phyloP scores from a whole-genome alignment of 768 basidiomycete species.

The Suillus tomentosus region DNA sequence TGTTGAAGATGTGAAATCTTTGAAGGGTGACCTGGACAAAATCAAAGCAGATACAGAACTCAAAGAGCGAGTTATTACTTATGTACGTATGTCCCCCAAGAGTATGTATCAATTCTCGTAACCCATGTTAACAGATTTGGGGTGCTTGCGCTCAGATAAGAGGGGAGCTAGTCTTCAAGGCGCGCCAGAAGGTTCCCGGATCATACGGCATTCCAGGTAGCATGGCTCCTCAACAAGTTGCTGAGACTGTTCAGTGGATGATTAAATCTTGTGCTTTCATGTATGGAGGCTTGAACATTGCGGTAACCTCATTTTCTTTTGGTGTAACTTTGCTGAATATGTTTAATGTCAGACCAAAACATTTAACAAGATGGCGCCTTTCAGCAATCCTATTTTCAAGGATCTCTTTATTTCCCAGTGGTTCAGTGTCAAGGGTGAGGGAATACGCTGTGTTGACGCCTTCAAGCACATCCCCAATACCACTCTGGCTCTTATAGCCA shows the following conservation, averaged over 20 bases:
- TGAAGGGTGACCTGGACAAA: background rate
- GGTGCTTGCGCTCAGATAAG: background rate
- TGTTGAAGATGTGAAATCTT: background rate
- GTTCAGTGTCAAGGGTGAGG: background rate
- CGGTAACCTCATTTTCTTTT: background rate
- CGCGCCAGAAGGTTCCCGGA: background rate
- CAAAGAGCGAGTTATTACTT: background rate
- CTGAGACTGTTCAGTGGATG: background rate
- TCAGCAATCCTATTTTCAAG: background rate
- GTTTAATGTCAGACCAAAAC: background rate
- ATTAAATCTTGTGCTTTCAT: background rate
- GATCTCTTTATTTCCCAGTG: conserved; percentile 1
- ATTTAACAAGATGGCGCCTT: background rate
- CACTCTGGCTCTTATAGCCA: background rate
- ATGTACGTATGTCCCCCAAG: background rate
- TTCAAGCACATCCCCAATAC: conserved; percentile 2
- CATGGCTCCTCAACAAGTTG: background rate
- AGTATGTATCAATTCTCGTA: background rate
- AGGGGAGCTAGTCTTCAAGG: conserved; percentile 1
- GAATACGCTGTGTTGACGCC: background rate
- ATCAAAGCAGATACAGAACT: background rate
- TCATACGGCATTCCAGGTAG: background rate
- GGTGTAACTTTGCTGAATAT: background rate
- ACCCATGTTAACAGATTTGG: background rate
- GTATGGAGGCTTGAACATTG: background rate